Evolutionary conservation across 495 filamentous ascomycete species (phyloP).

Genomic region (Choiromyces venosus): DNA sequence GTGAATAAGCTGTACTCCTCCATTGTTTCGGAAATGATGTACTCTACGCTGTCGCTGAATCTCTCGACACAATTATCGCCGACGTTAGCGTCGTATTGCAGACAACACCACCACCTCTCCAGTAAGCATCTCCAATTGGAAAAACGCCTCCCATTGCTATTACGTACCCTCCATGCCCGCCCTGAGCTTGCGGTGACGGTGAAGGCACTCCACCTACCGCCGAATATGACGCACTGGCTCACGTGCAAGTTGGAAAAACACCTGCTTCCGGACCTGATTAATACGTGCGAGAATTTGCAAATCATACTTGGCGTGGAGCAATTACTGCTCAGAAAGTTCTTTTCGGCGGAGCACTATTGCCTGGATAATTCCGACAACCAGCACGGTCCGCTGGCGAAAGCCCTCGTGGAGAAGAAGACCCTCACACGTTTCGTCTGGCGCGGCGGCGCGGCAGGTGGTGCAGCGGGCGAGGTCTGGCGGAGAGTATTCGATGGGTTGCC

Average conservation of each 20-base stretch:
- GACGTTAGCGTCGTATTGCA: constrained; percentile 26
- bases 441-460: constrained; percentile 29
- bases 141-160: constrained; percentile 33
- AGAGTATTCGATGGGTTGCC: constrained; percentile 34
- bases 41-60: constrained; percentile 31
- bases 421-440: constrained; percentile 30
- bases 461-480: constrained; percentile 25
- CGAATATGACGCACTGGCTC: constrained; percentile 30
- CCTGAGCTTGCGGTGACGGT: constrained; percentile 21
- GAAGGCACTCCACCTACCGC: constrained; percentile 29
- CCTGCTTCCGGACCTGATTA: constrained; percentile 26
- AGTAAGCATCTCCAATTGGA: constrained; percentile 32
- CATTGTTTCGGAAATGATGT: constrained; percentile 22
- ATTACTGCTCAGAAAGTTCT: constrained; percentile 37
- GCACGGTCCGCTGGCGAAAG: constrained; percentile 36
- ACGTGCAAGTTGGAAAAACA: constrained; percentile 38
- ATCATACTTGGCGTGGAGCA: constrained; percentile 27
- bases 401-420: constrained; percentile 30
- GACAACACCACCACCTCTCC: constrained; percentile 31
- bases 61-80: constrained; percentile 32
- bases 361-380: constrained; percentile 37
- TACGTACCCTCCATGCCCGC: constrained; percentile 29
- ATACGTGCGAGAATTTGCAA: constrained; percentile 26
- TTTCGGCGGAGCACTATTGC: constrained; percentile 39
- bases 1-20: constrained; percentile 32